Evolutionary conservation across 2,329 filamentous ascomycete species (phyloP).

Genomic region (Byssoonygena ceratinophila): DNA sequence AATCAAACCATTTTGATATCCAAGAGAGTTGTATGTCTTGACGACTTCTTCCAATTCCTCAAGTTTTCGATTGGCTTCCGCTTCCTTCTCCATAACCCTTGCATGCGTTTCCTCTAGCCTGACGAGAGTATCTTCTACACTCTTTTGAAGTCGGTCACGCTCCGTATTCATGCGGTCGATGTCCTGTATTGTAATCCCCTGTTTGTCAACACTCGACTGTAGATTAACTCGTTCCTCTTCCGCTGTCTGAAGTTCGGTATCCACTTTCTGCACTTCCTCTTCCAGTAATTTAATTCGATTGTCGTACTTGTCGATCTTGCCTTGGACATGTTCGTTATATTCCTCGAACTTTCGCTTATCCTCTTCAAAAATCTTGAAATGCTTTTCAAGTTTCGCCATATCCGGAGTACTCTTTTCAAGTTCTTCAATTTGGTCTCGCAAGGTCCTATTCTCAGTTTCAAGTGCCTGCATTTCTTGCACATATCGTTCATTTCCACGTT

Average conservation of each 20-base stretch:
- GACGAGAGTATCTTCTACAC: constrained; percentile 63
- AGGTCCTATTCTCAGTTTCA: constrained; percentile 70
- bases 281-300: constrained; percentile 70
- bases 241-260: constrained; percentile 62
- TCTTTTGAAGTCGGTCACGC: constrained; percentile 82
- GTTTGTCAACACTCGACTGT: constrained; percentile 78
- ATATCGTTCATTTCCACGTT: constrained; percentile 73
- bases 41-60: constrained; percentile 87
- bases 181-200: constrained; percentile 93
- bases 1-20: constrained; percentile 87
- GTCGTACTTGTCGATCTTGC: constrained; percentile 82
- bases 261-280: constrained; percentile 70
- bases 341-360: constrained; percentile 92
- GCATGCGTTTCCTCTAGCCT: constrained; percentile 78
- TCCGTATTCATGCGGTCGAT: constrained; percentile 98
- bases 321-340: constrained; percentile 76
- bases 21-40: constrained; percentile 84
- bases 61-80: constrained; percentile 72
- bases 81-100: constrained; percentile 72
- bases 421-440: constrained; percentile 79
- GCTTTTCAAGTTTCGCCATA: constrained; percentile 70
- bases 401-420: constrained; percentile 78
- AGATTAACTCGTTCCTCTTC: constrained; percentile 71
- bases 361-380: constrained; percentile 87
- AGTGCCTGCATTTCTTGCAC: constrained; percentile 71